Evolutionary conservation across 2,329 filamentous ascomycete species (phyloP), one percentile per base, ranked within the genome.

Genomic region (Stromatinia cepivora): DNA sequence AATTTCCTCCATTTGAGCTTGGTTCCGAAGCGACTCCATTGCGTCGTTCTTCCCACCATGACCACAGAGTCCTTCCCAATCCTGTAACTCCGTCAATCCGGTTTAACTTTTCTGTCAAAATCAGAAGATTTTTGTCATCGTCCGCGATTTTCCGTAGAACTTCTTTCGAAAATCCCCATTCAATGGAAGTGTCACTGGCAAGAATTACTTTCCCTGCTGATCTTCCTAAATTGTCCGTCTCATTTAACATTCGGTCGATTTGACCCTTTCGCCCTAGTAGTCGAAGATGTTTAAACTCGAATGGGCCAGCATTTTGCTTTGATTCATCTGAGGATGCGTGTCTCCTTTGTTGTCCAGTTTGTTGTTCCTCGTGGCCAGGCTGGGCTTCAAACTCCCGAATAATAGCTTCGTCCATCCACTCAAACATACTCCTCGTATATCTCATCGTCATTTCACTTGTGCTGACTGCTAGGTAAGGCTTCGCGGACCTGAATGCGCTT

Each of bases 391-490:
- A 96, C 76, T 98, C 94, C 67, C 93, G 89, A 54, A 97, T 91
- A 70, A 99, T 96, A 70, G 89, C 90, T 77, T 97, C 94, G 77
- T 98, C 94, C 94, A 99, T 98, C 95, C 95, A 99, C 78, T 99
- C 95, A 45, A 99, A 84, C 92, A 99, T 97, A 79, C 94, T 97
- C 73, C 94, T 87, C 36, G 94, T 92, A 74, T 97, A 92, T 66
- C 93, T 87, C 85, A 98, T 92, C 0, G 94, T 97, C 72, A 93
- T 94, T 70, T 92, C 90, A 72, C 92, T 91, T 71, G 93, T 97
- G 70, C 90, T 90, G 52, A 93, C 94, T 0, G 94, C 94, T 56
- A 99, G 84, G 77, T 93, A 97, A 0, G 97, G 83, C 75, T 85
- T 87, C 0, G 86, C 82, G 0, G 82, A 80, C 67, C 83, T 83